Percentiles rank a stretch among this genome's conserved stretches.
phyloP scores from a whole-genome alignment of 805 yeast species.

The Yarrowia divulgata region DNA sequence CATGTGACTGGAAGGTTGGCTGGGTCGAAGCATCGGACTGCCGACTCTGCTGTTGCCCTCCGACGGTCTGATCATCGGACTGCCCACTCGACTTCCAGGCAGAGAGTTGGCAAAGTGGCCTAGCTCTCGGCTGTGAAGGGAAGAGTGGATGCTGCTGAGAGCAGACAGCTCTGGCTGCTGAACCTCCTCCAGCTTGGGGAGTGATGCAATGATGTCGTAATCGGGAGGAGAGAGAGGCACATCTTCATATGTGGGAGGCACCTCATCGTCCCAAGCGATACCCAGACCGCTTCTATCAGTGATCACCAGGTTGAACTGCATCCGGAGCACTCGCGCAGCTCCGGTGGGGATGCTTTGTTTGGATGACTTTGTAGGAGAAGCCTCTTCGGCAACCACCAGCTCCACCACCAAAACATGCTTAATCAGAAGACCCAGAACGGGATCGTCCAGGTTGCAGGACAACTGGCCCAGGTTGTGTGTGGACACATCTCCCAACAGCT shows the following conservation, averaged over 20 bases:
- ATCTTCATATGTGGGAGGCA: constrained; percentile 93
- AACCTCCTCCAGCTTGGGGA: constrained; percentile 46
- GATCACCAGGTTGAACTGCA: constrained; percentile 86
- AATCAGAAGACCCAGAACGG: constrained; percentile 77
- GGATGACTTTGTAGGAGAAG: constrained; percentile 45
- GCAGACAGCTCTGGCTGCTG: constrained; percentile 37
- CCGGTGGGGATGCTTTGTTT: constrained; percentile 66
- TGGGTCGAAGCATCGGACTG: constrained; percentile 31
- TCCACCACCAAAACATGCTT: constrained; percentile 82
- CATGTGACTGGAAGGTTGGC: constrained; percentile 31
- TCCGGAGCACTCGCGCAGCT: constrained; percentile 89
- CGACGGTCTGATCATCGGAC: constrained; percentile 29
- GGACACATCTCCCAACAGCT: constrained; percentile 55
- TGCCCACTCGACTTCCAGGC: constrained; percentile 35
- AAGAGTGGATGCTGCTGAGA: constrained; percentile 31
- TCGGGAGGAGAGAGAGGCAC: constrained; percentile 90
- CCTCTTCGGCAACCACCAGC: constrained; percentile 92
- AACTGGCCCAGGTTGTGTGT: constrained; percentile 56
- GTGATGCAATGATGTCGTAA: constrained; percentile 56
- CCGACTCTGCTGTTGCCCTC: constrained; percentile 12
- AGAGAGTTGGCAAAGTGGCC: constrained; percentile 36
- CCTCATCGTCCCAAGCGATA: constrained; percentile 98
- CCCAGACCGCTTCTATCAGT: constrained; percentile 96
- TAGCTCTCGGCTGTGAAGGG: constrained; percentile 22
- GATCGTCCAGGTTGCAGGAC: constrained; percentile 83